A percentile compares a stretch with the other conserved stretches of the same genome.
phyloP scores from a whole-genome alignment of 768 basidiomycete species.

The Leccinum longicurvipes region DNA sequence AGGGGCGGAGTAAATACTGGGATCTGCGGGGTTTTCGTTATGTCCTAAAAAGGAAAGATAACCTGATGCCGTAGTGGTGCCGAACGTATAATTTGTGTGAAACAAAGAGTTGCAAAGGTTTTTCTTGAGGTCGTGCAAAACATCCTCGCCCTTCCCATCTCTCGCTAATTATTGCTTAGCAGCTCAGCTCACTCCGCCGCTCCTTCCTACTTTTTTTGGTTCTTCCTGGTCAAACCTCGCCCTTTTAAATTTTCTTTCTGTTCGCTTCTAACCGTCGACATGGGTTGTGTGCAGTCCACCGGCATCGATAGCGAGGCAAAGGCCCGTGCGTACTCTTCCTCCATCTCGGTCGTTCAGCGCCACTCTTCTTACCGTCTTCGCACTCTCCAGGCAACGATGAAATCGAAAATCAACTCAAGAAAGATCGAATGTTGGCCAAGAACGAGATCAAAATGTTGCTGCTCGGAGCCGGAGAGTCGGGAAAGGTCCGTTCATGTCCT shows the following conservation, averaged over 20 bases:
- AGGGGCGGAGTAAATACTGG: background rate
- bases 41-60: conserved; percentile 11
- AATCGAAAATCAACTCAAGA: conserved; percentile 90
- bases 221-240: conserved; percentile 3
- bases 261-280: conserved; percentile 26
- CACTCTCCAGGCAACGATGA: conserved; percentile 74
- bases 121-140: conserved; percentile 9
- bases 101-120: background rate
- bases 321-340: conserved; percentile 57
- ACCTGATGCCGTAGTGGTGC: conserved; percentile 16
- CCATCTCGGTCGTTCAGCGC: background rate
- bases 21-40: conserved; percentile 15
- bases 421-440: conserved; percentile 83
- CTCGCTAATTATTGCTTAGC: conserved; percentile 23
- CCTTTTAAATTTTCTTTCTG: conserved; percentile 8
- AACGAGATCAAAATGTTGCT: conserved; percentile 97
- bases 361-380: background rate
- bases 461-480: conserved; percentile 94
- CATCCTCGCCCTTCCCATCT: conserved; percentile 11
- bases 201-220: conserved; percentile 20
- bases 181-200: conserved; percentile 14
- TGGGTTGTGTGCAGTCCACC: conserved; percentile 76
- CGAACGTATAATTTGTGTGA: conserved; percentile 18
- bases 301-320: conserved; percentile 77
- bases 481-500: conserved; percentile 58